A percentile compares a stretch with the other conserved stretches of the same genome.
These are phyloP conservation scores for Ceratobasidium sp. DNA, from an alignment of 1,284 basidiomycete genomes.

Conservation along the genomic window DNA sequence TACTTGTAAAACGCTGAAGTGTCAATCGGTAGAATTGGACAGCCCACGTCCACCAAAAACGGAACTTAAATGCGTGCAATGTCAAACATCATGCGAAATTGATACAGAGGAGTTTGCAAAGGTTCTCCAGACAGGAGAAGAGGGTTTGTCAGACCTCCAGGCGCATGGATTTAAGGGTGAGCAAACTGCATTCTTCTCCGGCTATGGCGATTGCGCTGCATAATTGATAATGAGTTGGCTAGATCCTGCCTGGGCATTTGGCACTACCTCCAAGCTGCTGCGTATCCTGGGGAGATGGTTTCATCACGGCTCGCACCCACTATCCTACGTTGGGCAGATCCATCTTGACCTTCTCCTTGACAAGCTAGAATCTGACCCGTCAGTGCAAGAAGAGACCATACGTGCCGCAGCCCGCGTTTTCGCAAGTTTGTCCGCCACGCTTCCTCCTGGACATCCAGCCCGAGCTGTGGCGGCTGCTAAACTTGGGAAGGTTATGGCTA, in stretches of 20 bases:
- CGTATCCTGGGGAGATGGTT: slow-evolving; percentile 68
- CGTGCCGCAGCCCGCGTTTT: slow-evolving; percentile 69
- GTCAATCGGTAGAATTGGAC: not conserved
- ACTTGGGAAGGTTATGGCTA: slow-evolving; percentile 82
- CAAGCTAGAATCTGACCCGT: slow-evolving; percentile 59
- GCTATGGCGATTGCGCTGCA: slow-evolving; percentile 18
- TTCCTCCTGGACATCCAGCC: slow-evolving; percentile 81
- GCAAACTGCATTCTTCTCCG: slow-evolving; percentile 44
- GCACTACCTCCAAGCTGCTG: slow-evolving; percentile 75
- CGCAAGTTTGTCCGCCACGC: slow-evolving; percentile 69
- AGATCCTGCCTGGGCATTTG: slow-evolving; percentile 71
- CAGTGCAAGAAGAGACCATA: slow-evolving; percentile 68
- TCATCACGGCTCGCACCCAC: slow-evolving; percentile 76
- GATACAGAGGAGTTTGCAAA: slow-evolving; percentile 66
- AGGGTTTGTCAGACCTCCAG: slow-evolving; percentile 78
- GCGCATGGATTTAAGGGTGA: slow-evolving; percentile 69
- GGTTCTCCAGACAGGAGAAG: slow-evolving; percentile 73
- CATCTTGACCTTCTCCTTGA: slow-evolving; percentile 75
- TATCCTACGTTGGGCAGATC: slow-evolving; percentile 79
- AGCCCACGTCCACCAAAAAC: slow-evolving; percentile 58
- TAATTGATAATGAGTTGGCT: slow-evolving; percentile 8
- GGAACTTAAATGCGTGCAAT: slow-evolving; percentile 69
- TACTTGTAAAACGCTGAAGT: slow-evolving; percentile 65
- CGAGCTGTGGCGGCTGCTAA: slow-evolving; percentile 83
- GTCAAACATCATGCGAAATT: slow-evolving; percentile 64